Percentiles rank a stretch among this genome's conserved stretches.
Evolutionary conservation across 202 grass and related monocot genomes (phyloP).

Genomic region (Brachypodium distachyon): DNA sequence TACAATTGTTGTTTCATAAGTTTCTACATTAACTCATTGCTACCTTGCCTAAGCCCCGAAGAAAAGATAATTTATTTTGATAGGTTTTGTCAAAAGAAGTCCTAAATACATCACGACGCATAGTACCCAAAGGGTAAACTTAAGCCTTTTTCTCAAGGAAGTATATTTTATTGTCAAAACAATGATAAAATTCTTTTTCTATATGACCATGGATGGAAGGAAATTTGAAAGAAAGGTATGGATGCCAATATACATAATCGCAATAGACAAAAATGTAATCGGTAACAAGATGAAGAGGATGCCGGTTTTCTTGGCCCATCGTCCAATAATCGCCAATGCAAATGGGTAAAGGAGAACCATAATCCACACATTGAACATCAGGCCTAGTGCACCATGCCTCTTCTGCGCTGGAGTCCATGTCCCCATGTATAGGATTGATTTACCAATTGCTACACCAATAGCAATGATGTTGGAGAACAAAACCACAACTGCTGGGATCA

Average conservation of each 20-base stretch:
- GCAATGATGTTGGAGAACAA: slow-evolving; percentile 19
- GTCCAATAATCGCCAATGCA: slow-evolving; percentile 46
- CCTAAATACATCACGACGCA: too few relatives aligned
- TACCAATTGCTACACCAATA: slow-evolving; percentile 36
- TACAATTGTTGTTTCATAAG: too few relatives aligned
- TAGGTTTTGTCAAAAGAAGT: too few relatives aligned
- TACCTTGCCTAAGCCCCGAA: too few relatives aligned
- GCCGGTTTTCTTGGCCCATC: slow-evolving; percentile 20
- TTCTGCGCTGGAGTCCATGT: neutral
- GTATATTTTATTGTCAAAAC: neutral
- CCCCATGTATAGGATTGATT: slow-evolving; percentile 12
- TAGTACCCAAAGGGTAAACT: too few relatives aligned
- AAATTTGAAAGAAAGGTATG: neutral
- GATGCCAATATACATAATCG: neutral
- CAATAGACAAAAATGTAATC: neutral
- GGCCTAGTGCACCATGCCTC: slow-evolving; percentile 16
- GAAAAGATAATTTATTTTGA: too few relatives aligned
- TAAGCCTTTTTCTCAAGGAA: neutral
- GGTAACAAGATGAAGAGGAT: slow-evolving; percentile 11
- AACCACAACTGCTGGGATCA: slow-evolving; percentile 24
- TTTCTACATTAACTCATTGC: too few relatives aligned
- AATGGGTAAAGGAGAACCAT: slow-evolving; percentile 60
- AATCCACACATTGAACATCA: slow-evolving; percentile 61
- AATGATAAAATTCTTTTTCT: too few relatives aligned
- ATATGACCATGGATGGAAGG: neutral